These are phyloP conservation scores for Dacryopinax spathularia DNA, from an alignment of 768 basidiomycete species.

Conservation along the genomic window DNA sequence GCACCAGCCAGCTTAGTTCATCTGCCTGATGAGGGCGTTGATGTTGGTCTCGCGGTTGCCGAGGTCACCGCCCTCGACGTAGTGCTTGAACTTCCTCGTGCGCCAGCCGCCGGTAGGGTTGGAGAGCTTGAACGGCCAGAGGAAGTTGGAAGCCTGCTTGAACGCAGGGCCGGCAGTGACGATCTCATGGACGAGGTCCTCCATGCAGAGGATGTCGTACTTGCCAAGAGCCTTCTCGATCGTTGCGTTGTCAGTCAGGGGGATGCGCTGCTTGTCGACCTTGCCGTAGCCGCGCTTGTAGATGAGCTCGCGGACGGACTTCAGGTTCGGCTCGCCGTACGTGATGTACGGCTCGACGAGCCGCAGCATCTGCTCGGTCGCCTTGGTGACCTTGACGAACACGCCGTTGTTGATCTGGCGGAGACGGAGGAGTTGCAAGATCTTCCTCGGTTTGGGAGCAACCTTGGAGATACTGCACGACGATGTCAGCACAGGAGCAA, in stretches of 20 bases:
- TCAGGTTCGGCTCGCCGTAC: constrained; percentile 95
- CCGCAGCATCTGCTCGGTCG: constrained; percentile 95
- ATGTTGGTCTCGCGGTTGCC: constrained; percentile 95
- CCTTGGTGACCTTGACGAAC: constrained; percentile 91
- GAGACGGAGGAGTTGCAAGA: constrained; percentile 92
- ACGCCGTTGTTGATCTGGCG: constrained; percentile 99
- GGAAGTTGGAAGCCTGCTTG: constrained; percentile 90
- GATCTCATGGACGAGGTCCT: constrained; percentile 97
- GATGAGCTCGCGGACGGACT: constrained; percentile 89
- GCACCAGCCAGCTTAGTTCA: constrained; percentile 44
- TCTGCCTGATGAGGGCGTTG: constrained; percentile 92
- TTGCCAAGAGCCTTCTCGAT: constrained; percentile 86
- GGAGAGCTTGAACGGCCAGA: constrained; percentile 99
- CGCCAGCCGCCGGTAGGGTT: constrained; percentile 99
- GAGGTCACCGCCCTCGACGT: constrained; percentile 89
- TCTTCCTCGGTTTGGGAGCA: constrained; percentile 98
- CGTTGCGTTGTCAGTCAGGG: constrained; percentile 82
- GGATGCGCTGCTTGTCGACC: constrained; percentile 93
- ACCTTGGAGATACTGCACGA: constrained; percentile 89
- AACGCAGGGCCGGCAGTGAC: constrained; percentile 92
- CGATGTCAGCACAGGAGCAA: neutral
- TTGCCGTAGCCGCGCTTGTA: constrained; percentile 99
- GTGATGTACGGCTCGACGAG: constrained; percentile 94
- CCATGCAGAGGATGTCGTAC: constrained; percentile 89
- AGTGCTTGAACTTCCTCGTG: constrained; percentile 95